A percentile compares a stretch with the other conserved stretches of the same genome.
Conservation (phyloP, 768 basidiomycete species). For the Hygrocybe coccinea region DNA sequence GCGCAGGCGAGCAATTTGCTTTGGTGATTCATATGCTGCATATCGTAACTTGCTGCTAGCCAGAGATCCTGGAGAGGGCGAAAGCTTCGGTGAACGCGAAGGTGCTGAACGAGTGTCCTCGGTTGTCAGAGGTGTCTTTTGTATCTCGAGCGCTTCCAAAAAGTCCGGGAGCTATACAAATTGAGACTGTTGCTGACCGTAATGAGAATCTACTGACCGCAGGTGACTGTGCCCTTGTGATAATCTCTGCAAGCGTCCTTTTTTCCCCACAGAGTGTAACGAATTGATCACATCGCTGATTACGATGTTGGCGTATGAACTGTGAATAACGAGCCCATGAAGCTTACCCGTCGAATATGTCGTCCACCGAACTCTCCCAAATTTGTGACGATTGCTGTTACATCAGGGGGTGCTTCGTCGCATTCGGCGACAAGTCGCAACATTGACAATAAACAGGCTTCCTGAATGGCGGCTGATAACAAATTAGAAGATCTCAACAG, state of each 20-base stretch:
- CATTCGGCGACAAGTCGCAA: conserved; percentile 59
- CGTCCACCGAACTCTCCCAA: conserved; percentile 43
- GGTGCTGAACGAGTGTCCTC: conserved; percentile 2
- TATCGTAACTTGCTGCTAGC: conserved; percentile 58
- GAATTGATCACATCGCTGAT: conserved; percentile 70
- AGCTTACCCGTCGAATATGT: conserved; percentile 55
- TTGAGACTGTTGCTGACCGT: background rate
- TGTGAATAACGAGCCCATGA: background rate
- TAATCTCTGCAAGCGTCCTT: conserved; percentile 41
- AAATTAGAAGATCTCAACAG: conserved; percentile 5
- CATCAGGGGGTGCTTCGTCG: conserved; percentile 46
- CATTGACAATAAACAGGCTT: conserved; percentile 69
- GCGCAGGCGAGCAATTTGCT: conserved; percentile 42
- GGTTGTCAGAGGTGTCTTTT: conserved; percentile 17
- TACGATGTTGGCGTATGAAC: conserved; percentile 8
- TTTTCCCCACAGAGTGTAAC: conserved; percentile 43
- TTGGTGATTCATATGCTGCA: conserved; percentile 63
- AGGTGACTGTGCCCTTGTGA: conserved; percentile 46
- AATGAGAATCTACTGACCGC: conserved; percentile 42
- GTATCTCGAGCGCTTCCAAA: conserved; percentile 43
- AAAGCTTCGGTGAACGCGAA: conserved; percentile 12
- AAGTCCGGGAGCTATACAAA: conserved; percentile 66
- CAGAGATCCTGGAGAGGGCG: conserved; percentile 20
- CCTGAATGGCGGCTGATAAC: conserved; percentile 62
- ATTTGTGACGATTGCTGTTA: conserved; percentile 38